These are phyloP conservation scores for Begonia masoniana DNA, from an alignment of 306 rosid species.

Conservation along the genomic window DNA sequence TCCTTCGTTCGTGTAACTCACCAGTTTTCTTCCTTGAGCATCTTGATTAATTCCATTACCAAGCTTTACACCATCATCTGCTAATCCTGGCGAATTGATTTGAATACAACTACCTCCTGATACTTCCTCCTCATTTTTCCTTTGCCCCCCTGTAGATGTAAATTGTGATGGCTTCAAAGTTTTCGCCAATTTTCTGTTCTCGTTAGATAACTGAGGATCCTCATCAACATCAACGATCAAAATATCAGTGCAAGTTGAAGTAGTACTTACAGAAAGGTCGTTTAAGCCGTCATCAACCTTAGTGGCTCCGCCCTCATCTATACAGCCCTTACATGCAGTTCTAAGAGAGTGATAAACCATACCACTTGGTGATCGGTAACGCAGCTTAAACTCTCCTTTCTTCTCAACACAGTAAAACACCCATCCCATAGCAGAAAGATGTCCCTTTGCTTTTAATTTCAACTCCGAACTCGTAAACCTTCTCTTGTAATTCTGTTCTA, in stretches of 20 bases:
- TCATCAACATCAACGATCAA: too few species aligned
- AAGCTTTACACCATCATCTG: too few species aligned
- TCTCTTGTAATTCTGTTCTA: background rate
- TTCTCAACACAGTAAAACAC: slow-evolving; percentile 18
- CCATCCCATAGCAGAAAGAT: slow-evolving; percentile 48
- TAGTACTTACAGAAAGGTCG: too few species aligned
- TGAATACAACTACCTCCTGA: too few species aligned
- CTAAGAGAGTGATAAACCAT: slow-evolving; percentile 30
- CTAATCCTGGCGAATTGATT: too few species aligned
- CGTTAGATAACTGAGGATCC: too few species aligned
- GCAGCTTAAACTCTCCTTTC: slow-evolving; percentile 23
- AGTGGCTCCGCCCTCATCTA: slow-evolving; percentile 8
- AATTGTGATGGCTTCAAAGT: too few species aligned
- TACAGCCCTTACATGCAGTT: slow-evolving; percentile 33
- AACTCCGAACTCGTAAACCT: background rate
- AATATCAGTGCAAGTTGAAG: background rate
- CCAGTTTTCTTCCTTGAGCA: slow-evolving; percentile 1
- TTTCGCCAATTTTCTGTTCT: too few species aligned
- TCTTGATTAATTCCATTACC: background rate
- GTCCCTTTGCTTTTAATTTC: slow-evolving; percentile 29
- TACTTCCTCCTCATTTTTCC: too few species aligned
- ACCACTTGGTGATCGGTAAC: slow-evolving; percentile 40
- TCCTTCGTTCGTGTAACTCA: background rate
- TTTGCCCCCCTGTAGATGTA: too few species aligned
- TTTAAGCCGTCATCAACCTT: background rate